Conservation (phyloP, 768 basidiomycete genomes). For the Lactifluus subvellereus region DNA sequence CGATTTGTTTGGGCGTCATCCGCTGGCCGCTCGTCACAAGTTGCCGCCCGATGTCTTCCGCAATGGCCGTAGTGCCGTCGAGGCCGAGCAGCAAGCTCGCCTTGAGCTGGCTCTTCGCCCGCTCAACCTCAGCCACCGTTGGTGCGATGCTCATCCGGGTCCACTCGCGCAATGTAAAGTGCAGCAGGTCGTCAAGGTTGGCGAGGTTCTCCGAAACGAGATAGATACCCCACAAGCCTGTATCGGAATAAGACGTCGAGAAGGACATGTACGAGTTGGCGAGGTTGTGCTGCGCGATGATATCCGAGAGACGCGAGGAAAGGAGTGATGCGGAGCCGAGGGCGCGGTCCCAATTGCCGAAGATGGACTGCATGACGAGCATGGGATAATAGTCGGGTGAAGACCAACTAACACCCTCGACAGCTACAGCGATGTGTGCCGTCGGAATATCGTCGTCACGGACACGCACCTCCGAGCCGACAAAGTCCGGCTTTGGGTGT, state of each 20-base stretch:
- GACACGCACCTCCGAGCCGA: slow-evolving; percentile 92
- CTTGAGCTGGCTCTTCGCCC: slow-evolving; percentile 98
- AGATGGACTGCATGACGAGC: slow-evolving; percentile 96
- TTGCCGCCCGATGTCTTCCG: slow-evolving; percentile 98
- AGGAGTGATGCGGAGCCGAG: slow-evolving; percentile 86
- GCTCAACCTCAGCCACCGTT: slow-evolving; percentile 64
- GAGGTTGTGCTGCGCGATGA: slow-evolving; percentile 88
- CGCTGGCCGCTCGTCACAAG: slow-evolving; percentile 90
- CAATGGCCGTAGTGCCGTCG: slow-evolving; percentile 94
- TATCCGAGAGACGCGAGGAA: slow-evolving; percentile 86
- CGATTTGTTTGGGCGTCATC: slow-evolving; percentile 89
- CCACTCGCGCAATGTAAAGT: slow-evolving; percentile 96
- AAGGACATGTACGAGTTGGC: slow-evolving; percentile 99
- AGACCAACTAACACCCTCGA: slow-evolving; percentile 97
- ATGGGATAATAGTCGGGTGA: slow-evolving; percentile 99
- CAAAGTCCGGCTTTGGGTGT: slow-evolving; percentile 73
- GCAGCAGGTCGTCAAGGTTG: slow-evolving; percentile 89
- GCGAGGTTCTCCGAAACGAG: slow-evolving; percentile 89
- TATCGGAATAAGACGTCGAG: slow-evolving; percentile 98
- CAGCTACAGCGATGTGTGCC: slow-evolving; percentile 91
- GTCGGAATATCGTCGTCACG: slow-evolving; percentile 88
- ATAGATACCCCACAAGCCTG: slow-evolving; percentile 99
- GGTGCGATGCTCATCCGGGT: slow-evolving; percentile 89
- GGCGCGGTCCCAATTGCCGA: slow-evolving; percentile 99
- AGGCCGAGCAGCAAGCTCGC: slow-evolving; percentile 83